Conservation (phyloP, 2,329 filamentous ascomycete species). For the Colletotrichum destructivum region DNA sequence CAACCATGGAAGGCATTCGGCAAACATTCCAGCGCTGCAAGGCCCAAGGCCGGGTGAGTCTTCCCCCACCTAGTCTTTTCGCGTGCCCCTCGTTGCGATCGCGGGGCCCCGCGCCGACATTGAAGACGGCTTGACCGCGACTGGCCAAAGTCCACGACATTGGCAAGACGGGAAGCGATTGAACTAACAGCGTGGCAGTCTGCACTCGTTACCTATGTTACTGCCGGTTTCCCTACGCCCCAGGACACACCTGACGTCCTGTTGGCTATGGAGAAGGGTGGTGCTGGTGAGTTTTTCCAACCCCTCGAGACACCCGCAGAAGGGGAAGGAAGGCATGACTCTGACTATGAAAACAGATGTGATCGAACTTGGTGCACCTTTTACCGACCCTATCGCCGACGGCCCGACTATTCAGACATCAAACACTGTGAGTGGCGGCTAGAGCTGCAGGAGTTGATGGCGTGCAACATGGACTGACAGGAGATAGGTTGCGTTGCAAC, state of each 20-base stretch:
- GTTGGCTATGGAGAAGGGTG: slow-evolving; percentile 91
- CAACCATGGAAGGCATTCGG: slow-evolving; percentile 69
- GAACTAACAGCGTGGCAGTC: slow-evolving; percentile 64
- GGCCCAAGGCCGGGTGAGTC: slow-evolving; percentile 70
- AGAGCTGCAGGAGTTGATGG: slow-evolving; percentile 4
- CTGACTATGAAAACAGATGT: slow-evolving; percentile 72
- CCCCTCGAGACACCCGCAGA: not conserved
- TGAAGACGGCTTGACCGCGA: not conserved
- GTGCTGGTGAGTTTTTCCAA: slow-evolving; percentile 76
- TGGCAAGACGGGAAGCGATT: not conserved
- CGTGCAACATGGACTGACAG: slow-evolving; percentile 18
- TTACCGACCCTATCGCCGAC: slow-evolving; percentile 98
- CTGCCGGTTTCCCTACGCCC: slow-evolving; percentile 90
- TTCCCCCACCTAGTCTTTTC: slow-evolving; percentile 26
- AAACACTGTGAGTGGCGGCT: slow-evolving; percentile 77
- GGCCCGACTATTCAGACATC: slow-evolving; percentile 96
- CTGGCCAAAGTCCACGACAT: slow-evolving; percentile 1
- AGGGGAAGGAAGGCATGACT: not conserved
- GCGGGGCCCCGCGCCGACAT: slow-evolving; percentile 23
- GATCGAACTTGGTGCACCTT: slow-evolving; percentile 95
- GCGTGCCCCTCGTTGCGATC: slow-evolving; percentile 46
- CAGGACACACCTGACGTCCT: slow-evolving; percentile 87
- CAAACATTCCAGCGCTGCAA: slow-evolving; percentile 74
- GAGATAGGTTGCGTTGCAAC: slow-evolving; percentile 78
- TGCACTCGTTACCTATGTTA: slow-evolving; percentile 96